These are phyloP conservation scores for Aspergillus cejpii DNA, from an alignment of 2,329 filamentous ascomycete species.

Conservation along the genomic window DNA sequence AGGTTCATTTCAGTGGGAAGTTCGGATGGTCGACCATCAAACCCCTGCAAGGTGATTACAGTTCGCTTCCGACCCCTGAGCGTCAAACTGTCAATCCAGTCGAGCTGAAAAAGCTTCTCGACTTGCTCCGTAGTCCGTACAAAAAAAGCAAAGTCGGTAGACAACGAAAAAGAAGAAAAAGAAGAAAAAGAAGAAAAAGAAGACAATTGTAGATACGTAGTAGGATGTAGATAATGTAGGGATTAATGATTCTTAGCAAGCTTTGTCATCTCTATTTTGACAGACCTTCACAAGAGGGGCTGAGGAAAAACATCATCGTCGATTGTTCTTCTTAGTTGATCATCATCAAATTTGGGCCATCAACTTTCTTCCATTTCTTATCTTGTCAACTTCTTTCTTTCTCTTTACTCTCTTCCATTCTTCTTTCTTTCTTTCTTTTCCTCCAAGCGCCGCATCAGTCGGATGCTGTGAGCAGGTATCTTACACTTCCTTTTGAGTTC, in stretches of 20 bases:
- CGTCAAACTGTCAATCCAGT: conserved; percentile 17
- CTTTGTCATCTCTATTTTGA: not conserved
- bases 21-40: conserved; percentile 11
- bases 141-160: not conserved
- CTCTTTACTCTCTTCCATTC: conserved; percentile 9
- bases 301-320: not conserved
- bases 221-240: conserved; percentile 1
- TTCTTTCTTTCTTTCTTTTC: conserved; percentile 15
- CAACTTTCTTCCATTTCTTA: conserved; percentile 5
- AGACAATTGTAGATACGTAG: no score
- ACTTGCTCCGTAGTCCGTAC: no score
- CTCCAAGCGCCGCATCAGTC: conserved; percentile 30
- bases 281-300: no score
- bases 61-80: conserved; percentile 7
- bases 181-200: not conserved
- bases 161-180: not conserved
- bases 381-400: conserved; percentile 13
- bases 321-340: conserved; percentile 16
- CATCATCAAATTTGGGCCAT: conserved; percentile 16
- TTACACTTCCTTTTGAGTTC: conserved; percentile 12
- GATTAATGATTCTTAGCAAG: no score
- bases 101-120: conserved; percentile 11
- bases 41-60: conserved; percentile 5
- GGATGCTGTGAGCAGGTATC: conserved; percentile 35
- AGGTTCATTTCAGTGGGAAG: conserved; percentile 7